Percentiles rank a stretch among this genome's conserved stretches.
Conservation (phyloP, 2,329 filamentous ascomycete genomes). For the Venturia aucupariae region DNA sequence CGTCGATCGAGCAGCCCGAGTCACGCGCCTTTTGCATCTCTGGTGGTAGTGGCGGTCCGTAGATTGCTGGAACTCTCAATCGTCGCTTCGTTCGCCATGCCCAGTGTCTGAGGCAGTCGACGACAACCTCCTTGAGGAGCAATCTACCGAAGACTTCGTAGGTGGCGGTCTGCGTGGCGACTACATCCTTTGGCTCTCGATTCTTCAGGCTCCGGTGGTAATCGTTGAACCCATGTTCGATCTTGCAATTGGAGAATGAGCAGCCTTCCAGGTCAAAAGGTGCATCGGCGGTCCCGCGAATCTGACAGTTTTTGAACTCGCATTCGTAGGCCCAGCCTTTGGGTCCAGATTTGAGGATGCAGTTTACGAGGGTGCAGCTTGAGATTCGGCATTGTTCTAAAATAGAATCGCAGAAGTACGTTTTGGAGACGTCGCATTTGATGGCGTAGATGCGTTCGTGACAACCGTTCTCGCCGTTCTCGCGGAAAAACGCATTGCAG, state of each 20-base stretch:
- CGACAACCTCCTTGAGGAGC: not conserved
- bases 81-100: conserved; percentile 1
- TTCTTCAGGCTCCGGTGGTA: not conserved
- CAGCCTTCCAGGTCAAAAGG: not conserved
- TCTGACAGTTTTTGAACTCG: not conserved
- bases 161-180: not conserved
- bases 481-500: not conserved
- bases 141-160: not conserved
- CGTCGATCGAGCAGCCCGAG: not conserved
- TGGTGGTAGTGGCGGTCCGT: not conserved
- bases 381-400: not conserved
- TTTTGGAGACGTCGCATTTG: not conserved
- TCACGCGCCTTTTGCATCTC: not conserved
- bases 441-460: not conserved
- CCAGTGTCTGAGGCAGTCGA: not conserved
- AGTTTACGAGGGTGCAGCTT: not conserved
- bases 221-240: not conserved
- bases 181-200: not conserved
- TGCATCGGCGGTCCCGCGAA: not conserved
- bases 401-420: not conserved
- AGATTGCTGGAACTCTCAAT: not conserved
- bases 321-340: not conserved
- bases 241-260: not conserved
- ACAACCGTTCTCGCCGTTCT: not conserved
- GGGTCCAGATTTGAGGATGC: not conserved